Percentiles rank a stretch among this genome's conserved stretches.
phyloP scores from a whole-genome alignment of 176 grass and related monocot genomes.

The Chloris gayana region DNA sequence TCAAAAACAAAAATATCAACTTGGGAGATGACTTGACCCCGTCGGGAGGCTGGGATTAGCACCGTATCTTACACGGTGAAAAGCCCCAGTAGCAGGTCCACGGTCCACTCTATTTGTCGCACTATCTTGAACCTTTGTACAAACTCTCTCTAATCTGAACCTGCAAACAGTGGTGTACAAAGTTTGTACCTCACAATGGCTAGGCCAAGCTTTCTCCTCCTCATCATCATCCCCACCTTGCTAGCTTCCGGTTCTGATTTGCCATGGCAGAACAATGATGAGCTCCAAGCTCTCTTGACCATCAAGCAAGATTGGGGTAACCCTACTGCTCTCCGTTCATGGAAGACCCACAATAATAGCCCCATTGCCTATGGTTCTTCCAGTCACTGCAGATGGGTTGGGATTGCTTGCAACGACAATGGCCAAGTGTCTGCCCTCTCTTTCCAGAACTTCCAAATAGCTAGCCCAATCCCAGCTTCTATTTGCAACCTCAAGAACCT shows the following conservation, averaged over 20 bases:
- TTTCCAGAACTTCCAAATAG: background rate
- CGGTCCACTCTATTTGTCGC: no score
- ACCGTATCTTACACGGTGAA: no score
- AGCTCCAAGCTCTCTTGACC: conserved; percentile 13
- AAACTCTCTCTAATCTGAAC: no score
- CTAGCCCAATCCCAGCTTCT: conserved; percentile 30
- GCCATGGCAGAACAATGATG: background rate
- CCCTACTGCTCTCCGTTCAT: conserved; percentile 42
- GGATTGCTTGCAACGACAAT: conserved; percentile 20
- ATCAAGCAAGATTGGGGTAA: conserved; percentile 50
- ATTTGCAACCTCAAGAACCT: conserved; percentile 56
- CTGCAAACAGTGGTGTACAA: no score
- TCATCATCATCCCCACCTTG: background rate
- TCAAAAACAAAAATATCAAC: no score
- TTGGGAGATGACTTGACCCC: no score
- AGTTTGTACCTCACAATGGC: background rate
- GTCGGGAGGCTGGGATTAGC: no score
- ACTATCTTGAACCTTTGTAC: no score
- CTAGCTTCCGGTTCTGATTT: background rate
- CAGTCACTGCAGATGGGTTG: conserved; percentile 49
- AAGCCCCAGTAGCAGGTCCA: no score
- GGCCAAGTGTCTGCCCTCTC: conserved; percentile 24
- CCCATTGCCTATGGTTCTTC: background rate
- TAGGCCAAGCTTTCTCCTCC: background rate
- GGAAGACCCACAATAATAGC: conserved; percentile 16